A percentile compares a stretch with the other conserved stretches of the same genome.
Evolutionary conservation across 2,329 filamentous ascomycete species (phyloP).

Genomic region (Teratosphaeria pseudoeucalypti): DNA sequence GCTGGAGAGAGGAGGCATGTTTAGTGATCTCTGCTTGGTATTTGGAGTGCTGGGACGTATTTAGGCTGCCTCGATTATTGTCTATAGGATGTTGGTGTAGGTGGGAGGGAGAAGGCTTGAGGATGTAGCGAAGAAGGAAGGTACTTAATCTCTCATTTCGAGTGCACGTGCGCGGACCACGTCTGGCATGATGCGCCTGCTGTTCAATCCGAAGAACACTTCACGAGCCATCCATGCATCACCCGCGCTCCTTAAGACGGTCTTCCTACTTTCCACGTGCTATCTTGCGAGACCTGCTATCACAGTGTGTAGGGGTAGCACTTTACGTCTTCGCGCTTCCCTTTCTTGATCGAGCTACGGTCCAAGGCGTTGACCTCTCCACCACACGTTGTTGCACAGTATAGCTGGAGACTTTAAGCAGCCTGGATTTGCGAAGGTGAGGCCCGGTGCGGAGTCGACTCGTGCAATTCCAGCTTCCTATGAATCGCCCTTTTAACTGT

Average conservation of each 20-base stretch:
- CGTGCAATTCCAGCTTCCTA: no score
- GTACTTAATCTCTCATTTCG: neutral
- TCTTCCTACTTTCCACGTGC: neutral
- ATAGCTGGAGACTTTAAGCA: no score
- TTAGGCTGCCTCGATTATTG: neutral
- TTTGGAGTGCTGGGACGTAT: neutral
- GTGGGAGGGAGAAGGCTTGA: neutral
- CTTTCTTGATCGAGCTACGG: neutral
- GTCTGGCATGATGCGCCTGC: neutral
- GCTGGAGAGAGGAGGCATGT: neutral
- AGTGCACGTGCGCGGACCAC: neutral
- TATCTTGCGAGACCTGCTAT: neutral
- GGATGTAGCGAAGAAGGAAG: neutral
- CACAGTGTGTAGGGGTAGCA: neutral
- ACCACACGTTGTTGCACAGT: neutral
- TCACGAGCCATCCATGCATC: neutral
- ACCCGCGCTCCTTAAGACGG: neutral
- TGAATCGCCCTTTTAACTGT: no score
- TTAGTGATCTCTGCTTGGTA: neutral
- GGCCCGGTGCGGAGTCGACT: no score
- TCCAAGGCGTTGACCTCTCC: neutral
- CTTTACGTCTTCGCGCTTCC: neutral
- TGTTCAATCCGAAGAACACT: neutral
- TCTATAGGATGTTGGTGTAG: neutral
- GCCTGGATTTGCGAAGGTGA: no score